Conservation (phyloP, 352 stramenopile species). For the Pilasporangium apinafurcum region DNA sequence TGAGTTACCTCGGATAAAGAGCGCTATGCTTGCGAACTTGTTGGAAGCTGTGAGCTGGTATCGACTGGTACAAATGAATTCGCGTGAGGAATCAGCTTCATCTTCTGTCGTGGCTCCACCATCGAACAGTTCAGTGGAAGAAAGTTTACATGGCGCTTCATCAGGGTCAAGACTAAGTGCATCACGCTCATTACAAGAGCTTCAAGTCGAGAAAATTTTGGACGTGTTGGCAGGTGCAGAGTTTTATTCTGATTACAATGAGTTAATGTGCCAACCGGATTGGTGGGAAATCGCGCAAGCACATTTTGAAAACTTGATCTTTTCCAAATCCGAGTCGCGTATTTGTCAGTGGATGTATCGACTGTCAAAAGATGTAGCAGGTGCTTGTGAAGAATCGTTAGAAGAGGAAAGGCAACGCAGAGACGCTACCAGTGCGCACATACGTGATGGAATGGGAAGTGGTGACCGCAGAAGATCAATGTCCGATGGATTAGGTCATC, state of each 20-base stretch:
- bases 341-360: conserved; percentile 68
- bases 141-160: conserved; percentile 1
- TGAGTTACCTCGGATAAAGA: conserved; percentile 45
- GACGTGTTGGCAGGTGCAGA: conserved; percentile 71
- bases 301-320: conserved; percentile 84
- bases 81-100: conserved; percentile 53
- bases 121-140: neutral
- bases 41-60: conserved; percentile 84
- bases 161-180: conserved; percentile 10
- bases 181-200: conserved; percentile 39
- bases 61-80: conserved; percentile 73
- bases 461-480: conserved; percentile 6
- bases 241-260: conserved; percentile 79
- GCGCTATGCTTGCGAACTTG: conserved; percentile 61
- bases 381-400: conserved; percentile 47
- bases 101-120: conserved; percentile 28
- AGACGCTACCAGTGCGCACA: too few relatives aligned
- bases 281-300: conserved; percentile 84
- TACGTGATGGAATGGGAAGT: too few relatives aligned
- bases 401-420: conserved; percentile 22
- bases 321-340: conserved; percentile 54
- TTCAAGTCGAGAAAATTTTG: conserved; percentile 71
- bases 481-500: conserved; percentile 5
- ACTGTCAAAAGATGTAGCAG: conserved; percentile 55
- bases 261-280: conserved; percentile 67